These are phyloP conservation scores for Hordeum vulgare DNA, from an alignment of 176 grass and related monocot genomes.

Conservation along the genomic window MorexV3_pseudomolecules_assembly NC_058520.1:150440778-150441277, in stretches of 20 bases:
- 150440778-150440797: neutral
- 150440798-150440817: neutral
- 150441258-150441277: constrained; percentile 64
- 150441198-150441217: constrained; percentile 36
- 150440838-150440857: constrained; percentile 44
- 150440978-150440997: constrained; percentile 62
- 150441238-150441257: constrained; percentile 82
- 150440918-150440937: constrained; percentile 38
- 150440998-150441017: constrained; percentile 59
- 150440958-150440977: constrained; percentile 46
- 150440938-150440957: constrained; percentile 26
- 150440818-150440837: neutral
- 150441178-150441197: constrained; percentile 49
- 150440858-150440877: constrained; percentile 52
- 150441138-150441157: constrained; percentile 32
- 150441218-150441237: constrained; percentile 55
- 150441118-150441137: constrained; percentile 61
- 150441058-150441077: constrained; percentile 39
- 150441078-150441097: constrained; percentile 72
- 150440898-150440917: constrained; percentile 27
- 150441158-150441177: constrained; percentile 53
- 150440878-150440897: constrained; percentile 61
- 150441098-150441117: constrained; percentile 78
- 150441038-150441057: constrained; percentile 51
- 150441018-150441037: constrained; percentile 62